phyloP scores from a whole-genome alignment of 148 eudicot species.

The Oxyria digyna region DNA sequence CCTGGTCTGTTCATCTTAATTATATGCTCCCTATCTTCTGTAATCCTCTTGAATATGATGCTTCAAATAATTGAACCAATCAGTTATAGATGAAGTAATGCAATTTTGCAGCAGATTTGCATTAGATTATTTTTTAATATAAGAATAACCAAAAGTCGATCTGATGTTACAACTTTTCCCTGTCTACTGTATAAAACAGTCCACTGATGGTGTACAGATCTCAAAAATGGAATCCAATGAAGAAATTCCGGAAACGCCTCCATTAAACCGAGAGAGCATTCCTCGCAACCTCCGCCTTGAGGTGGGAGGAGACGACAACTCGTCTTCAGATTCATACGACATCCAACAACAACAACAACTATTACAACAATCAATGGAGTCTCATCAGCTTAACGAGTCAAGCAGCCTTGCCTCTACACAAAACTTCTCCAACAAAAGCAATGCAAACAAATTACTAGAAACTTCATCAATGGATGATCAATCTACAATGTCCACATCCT shows the following conservation, averaged over 20 bases:
- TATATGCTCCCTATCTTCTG: background rate
- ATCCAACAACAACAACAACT: conserved; percentile 14
- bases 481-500: conserved; percentile 63
- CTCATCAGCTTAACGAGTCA: conserved; percentile 44
- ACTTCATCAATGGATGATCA: conserved; percentile 59
- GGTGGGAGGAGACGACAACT: conserved; percentile 42
- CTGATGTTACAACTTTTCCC: background rate
- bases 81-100: background rate
- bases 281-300: conserved; percentile 58
- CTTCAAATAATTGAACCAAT: background rate
- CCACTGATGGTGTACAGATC: conserved; percentile 21
- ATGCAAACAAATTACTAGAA: conserved; percentile 64
- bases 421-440: conserved; percentile 73
- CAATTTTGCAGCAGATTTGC: background rate
- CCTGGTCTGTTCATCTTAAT: background rate
- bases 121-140: background rate
- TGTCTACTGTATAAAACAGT: background rate
- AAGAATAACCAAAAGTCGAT: background rate
- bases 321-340: conserved; percentile 82
- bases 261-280: conserved; percentile 56
- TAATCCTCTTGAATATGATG: background rate
- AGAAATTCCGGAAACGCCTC: conserved; percentile 76
- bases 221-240: conserved; percentile 53
- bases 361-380: conserved; percentile 37
- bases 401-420: conserved; percentile 58